Evolutionary conservation across 2,329 filamentous ascomycete genomes (phyloP).

Genomic region (Colletotrichum phormii): DNA sequence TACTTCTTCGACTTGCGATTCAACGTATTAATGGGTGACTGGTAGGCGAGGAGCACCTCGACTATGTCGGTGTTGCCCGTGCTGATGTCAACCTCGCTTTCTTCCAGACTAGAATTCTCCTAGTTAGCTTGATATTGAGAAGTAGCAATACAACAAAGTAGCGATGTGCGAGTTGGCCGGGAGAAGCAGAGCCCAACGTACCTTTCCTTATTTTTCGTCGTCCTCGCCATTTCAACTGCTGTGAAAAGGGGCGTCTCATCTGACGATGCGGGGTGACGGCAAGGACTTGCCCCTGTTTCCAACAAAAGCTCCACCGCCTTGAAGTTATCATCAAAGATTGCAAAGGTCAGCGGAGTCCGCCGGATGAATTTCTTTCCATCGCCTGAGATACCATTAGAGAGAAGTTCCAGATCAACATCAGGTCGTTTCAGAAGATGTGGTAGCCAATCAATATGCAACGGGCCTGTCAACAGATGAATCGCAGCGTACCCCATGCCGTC

Average conservation of each 20-base stretch:
- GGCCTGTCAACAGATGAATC: slow-evolving; percentile 34
- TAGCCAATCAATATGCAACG: slow-evolving; percentile 33
- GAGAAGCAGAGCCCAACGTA: neutral
- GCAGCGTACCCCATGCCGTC: slow-evolving; percentile 37
- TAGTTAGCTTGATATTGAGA: neutral
- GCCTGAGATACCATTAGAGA: neutral
- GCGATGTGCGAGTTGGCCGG: no score
- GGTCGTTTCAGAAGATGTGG: slow-evolving; percentile 15
- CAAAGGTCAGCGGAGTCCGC: slow-evolving; percentile 38
- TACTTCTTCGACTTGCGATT: slow-evolving; percentile 3
- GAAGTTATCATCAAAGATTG: slow-evolving; percentile 34
- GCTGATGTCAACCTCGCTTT: neutral
- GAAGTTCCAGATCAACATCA: slow-evolving; percentile 23
- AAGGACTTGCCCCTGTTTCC: slow-evolving; percentile 39
- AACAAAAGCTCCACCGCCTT: slow-evolving; percentile 38
- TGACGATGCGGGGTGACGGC: neutral
- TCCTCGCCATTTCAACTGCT: slow-evolving; percentile 6
- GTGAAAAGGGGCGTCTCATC: slow-evolving; percentile 15
- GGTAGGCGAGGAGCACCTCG: slow-evolving; percentile 28
- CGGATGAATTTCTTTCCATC: neutral
- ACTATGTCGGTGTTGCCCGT: slow-evolving; percentile 25
- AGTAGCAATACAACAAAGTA: neutral
- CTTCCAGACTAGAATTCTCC: neutral
- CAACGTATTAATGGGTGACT: slow-evolving; percentile 24
- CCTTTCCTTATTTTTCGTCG: neutral